A percentile compares a stretch with the other conserved stretches of the same genome.
These are phyloP conservation scores for Talaromyces rugulosus DNA, from an alignment of 2,329 filamentous ascomycete species.

Conservation along the genomic window DNA sequence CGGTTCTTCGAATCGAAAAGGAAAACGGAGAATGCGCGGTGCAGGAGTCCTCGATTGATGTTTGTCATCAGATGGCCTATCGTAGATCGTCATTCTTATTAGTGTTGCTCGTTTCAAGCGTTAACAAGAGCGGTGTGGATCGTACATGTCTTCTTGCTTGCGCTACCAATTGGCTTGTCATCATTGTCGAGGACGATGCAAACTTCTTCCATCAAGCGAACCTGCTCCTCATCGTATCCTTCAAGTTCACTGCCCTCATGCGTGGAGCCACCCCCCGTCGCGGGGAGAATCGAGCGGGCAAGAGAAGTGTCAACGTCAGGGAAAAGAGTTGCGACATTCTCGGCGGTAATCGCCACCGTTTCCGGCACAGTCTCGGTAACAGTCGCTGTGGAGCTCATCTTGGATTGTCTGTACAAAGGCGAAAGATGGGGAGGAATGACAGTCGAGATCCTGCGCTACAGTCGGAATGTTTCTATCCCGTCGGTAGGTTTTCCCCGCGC, in stretches of 20 bases:
- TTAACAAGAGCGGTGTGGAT: neutral
- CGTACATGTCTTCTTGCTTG: conserved; percentile 96
- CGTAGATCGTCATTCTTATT: conserved; percentile 13
- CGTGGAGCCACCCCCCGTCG: conserved; percentile 32
- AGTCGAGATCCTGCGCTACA: too few relatives aligned
- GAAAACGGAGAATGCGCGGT: conserved; percentile 97
- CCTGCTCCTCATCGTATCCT: conserved; percentile 96
- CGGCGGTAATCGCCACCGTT: conserved; percentile 69
- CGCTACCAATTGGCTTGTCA: conserved; percentile 88
- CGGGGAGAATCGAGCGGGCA: conserved; percentile 46
- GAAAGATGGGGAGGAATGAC: neutral
- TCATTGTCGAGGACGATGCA: conserved; percentile 95
- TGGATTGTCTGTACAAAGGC: conserved; percentile 3
- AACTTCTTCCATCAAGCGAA: conserved; percentile 96
- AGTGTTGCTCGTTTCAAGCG: conserved; percentile 3
- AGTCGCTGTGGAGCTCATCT: conserved; percentile 46
- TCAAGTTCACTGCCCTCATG: conserved; percentile 65
- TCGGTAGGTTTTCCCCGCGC: too few relatives aligned
- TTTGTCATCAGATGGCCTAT: conserved; percentile 97
- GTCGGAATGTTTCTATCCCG: too few relatives aligned
- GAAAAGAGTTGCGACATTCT: conserved; percentile 83
- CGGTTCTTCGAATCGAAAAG: conserved; percentile 93
- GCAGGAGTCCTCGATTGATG: conserved; percentile 90
- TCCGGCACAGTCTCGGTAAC: conserved; percentile 50
- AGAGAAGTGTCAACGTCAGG: conserved; percentile 68